These are phyloP conservation scores for Colletotrichum sp. DNA, from an alignment of 2,329 filamentous ascomycete species.

Conservation along the genomic window DNA sequence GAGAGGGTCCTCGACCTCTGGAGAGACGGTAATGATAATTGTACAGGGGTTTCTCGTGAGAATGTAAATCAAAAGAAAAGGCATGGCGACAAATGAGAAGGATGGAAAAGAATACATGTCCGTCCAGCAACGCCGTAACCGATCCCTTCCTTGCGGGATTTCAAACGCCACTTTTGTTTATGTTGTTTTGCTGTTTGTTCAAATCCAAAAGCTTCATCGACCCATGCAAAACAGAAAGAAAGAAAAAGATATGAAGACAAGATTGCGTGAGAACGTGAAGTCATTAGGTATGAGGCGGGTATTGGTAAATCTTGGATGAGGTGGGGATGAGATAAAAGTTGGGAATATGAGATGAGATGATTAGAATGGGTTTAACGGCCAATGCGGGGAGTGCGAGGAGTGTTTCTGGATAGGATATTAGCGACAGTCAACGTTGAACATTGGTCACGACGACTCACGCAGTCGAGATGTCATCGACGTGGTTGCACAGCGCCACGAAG, in stretches of 20 bases:
- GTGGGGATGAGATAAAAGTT: not conserved
- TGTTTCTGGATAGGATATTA: conserved; percentile 23
- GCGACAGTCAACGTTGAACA: not conserved
- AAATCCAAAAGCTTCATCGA: not conserved
- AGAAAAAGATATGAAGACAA: not conserved
- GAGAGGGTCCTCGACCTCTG: conserved; percentile 1
- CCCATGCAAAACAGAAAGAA: not conserved
- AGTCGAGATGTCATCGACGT: conserved; percentile 74
- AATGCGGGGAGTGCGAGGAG: conserved; percentile 43
- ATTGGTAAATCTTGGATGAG: not conserved
- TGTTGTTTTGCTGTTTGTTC: conserved; percentile 16
- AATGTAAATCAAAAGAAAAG: not conserved
- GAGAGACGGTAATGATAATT: conserved; percentile 32
- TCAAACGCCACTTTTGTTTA: conserved; percentile 10
- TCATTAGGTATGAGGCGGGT: conserved; percentile 27
- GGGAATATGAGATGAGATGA: not conserved
- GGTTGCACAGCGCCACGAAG: conserved; percentile 91
- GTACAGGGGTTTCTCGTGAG: conserved; percentile 34
- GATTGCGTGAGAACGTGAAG: conserved; percentile 11
- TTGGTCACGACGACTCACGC: conserved; percentile 46
- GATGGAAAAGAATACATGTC: conserved; percentile 11
- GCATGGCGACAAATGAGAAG: not conserved
- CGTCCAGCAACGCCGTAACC: not conserved
- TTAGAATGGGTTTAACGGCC: conserved; percentile 33
- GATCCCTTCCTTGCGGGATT: not conserved